A percentile compares a stretch with the other conserved stretches of the same genome.
phyloP scores from a whole-genome alignment of 495 filamentous ascomycete genomes.

The Aspergillus saccharolyticus region DNA sequence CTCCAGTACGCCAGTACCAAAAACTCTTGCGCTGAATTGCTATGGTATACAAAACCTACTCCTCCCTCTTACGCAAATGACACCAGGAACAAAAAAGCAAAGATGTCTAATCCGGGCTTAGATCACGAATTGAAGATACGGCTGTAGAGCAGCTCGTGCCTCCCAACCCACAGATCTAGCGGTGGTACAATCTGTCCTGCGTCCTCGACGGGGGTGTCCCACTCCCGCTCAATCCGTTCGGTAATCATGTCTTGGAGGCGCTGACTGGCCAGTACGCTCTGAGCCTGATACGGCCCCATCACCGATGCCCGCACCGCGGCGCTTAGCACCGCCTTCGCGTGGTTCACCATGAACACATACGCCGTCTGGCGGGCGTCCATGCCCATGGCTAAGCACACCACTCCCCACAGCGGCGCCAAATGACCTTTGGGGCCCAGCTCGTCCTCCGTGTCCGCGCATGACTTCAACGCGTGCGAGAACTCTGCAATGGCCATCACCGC shows the following conservation, averaged over 20 bases:
- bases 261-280: conserved; percentile 69
- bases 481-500: conserved; percentile 29
- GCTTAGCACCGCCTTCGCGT: conserved; percentile 81
- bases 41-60: neutral
- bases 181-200: conserved; percentile 84
- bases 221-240: conserved; percentile 56
- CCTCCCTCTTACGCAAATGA: neutral
- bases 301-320: conserved; percentile 85
- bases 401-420: conserved; percentile 76
- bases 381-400: conserved; percentile 58
- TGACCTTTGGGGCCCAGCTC: conserved; percentile 53
- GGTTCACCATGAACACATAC: conserved; percentile 82
- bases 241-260: conserved; percentile 58
- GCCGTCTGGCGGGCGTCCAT: conserved; percentile 61
- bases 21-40: neutral
- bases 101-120: neutral
- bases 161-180: conserved; percentile 89
- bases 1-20: neutral
- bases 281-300: conserved; percentile 89
- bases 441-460: conserved; percentile 22
- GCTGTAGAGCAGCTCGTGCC: conserved; percentile 93
- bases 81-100: neutral
- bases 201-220: conserved; percentile 57
- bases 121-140: conserved; percentile 84
- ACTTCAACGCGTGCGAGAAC: conserved; percentile 38